Base-by-base conservation (phyloP, 345 rosid species). In the Brassica cretica region DNA sequence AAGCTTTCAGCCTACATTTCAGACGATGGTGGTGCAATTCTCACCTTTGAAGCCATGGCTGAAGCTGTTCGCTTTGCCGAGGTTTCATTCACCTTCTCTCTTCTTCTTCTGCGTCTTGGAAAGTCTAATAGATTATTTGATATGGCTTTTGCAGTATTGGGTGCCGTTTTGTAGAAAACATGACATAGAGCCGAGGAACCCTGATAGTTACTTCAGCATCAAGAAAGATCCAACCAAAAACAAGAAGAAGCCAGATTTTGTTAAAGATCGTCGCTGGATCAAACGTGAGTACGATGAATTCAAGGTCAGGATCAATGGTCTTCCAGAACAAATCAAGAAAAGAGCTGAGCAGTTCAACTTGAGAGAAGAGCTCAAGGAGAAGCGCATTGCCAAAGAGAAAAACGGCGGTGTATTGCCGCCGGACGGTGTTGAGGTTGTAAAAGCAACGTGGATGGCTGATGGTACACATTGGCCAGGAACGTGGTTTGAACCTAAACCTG, bases 391-490 rank as follows among this genome's bases (percentile, higher is more conserved):
- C 0, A 62, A 85, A 69, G 96, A 90, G 63, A 84, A 88, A 73
- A 87, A 90, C 14, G 89, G 89, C 4, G 93, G 90, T 8, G 66
- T 32, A 7, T 55, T 84, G 82, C 87, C 91, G 0, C 74, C 78
- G 0, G 94, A 89, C 32, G 89, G 86, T 2, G 78, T 84, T 64
- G 56, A 75, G 4, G 85, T 85, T 14, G 77, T 76, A 5, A 83
- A 86, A 64, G 98, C 98, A 49, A 94, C 97, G 1, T 94, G 98
- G 98, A 94, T 94, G 97, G 98, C 98, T 49, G 96, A 94, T 66
- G 98, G 97, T 6, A 94, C 97, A 2, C 97, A 90, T 32, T 94
- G 98, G 98, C 98, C 98, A 9, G 97, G 98, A 1, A 90, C 98
- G 0, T 94, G 98, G 98, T 81, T 84, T 68, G 65, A 72, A 39